Evolutionary conservation across 2,329 filamentous ascomycete species (phyloP).

Genomic region (Amphichorda felina): DNA sequence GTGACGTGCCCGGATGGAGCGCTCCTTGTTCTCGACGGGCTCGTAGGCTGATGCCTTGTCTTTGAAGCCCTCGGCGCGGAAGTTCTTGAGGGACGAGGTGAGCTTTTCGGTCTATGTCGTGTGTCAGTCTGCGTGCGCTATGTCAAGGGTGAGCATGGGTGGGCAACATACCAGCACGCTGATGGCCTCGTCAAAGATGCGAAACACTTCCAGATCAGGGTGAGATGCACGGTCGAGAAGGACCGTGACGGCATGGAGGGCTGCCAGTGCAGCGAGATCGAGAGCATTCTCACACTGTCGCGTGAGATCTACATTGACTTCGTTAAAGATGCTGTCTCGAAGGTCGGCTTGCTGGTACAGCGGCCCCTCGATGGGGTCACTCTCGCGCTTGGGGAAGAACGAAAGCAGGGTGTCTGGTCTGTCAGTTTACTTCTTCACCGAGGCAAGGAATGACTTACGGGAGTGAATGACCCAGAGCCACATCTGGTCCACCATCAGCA

Average conservation of each 20-base stretch:
- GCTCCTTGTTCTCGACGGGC: constrained; percentile 25
- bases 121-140: not conserved
- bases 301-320: constrained; percentile 52
- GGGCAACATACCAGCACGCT: constrained; percentile 38
- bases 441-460: constrained; percentile 20
- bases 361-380: constrained; percentile 39
- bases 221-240: constrained; percentile 47
- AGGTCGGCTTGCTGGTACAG: constrained; percentile 49
- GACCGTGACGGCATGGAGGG: constrained; percentile 49
- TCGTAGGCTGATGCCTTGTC: constrained; percentile 28
- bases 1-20: constrained; percentile 24
- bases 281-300: constrained; percentile 48
- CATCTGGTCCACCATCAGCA: constrained; percentile 56
- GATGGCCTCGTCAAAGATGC: constrained; percentile 55
- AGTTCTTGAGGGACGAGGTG: constrained; percentile 49
- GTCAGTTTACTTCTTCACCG: constrained; percentile 5
- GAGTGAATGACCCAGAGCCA: constrained; percentile 49
- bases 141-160: no score
- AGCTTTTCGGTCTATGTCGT: constrained; percentile 43
- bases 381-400: constrained; percentile 43
- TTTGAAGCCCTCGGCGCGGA: constrained; percentile 44
- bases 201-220: constrained; percentile 49
- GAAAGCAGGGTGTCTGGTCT: constrained; percentile 34
- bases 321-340: constrained; percentile 52
- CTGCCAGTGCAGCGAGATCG: constrained; percentile 50